These are phyloP conservation scores for Wickerhamomyces bisporus DNA, from an alignment of 805 yeast genomes.

Conservation along the genomic window DNA sequence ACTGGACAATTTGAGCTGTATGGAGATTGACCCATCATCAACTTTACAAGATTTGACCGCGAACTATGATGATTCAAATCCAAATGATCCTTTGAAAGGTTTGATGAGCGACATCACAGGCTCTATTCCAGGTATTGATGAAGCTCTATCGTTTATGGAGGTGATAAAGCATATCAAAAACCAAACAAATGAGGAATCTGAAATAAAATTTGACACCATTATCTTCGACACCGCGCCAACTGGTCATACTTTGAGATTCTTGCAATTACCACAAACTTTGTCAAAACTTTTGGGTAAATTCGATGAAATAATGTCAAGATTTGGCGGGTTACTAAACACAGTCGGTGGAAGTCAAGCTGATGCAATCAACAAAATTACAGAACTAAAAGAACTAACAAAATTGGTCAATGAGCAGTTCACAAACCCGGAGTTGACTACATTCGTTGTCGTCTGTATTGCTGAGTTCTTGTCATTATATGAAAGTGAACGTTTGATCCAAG, in stretches of 20 bases:
- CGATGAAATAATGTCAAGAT: conserved; percentile 75
- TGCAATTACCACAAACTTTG: conserved; percentile 89
- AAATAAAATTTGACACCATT: conserved; percentile 70
- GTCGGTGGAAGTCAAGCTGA: conserved; percentile 70
- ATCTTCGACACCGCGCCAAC: conserved; percentile 99
- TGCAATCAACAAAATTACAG: conserved; percentile 71
- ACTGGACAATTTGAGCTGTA: conserved; percentile 80
- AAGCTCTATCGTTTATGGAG: conserved; percentile 96
- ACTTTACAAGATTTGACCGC: conserved; percentile 83
- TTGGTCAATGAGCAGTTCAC: conserved; percentile 94
- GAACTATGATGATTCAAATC: conserved; percentile 33
- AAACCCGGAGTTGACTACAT: conserved; percentile 92
- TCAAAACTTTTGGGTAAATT: conserved; percentile 84
- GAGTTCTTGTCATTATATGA: conserved; percentile 95
- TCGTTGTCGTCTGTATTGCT: conserved; percentile 94
- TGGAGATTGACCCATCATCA: conserved; percentile 98
- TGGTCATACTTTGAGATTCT: conserved; percentile 93
- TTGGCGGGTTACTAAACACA: conserved; percentile 86
- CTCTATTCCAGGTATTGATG: conserved; percentile 97
- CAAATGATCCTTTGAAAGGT: conserved; percentile 50
- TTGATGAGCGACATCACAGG: conserved; percentile 90
- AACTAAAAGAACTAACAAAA: conserved; percentile 71
- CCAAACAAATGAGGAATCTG: conserved; percentile 42
- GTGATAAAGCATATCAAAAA: conserved; percentile 93
- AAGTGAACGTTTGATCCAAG: conserved; percentile 97